Conservation (phyloP, 805 yeast species). For the Candida caryicola region DNA sequence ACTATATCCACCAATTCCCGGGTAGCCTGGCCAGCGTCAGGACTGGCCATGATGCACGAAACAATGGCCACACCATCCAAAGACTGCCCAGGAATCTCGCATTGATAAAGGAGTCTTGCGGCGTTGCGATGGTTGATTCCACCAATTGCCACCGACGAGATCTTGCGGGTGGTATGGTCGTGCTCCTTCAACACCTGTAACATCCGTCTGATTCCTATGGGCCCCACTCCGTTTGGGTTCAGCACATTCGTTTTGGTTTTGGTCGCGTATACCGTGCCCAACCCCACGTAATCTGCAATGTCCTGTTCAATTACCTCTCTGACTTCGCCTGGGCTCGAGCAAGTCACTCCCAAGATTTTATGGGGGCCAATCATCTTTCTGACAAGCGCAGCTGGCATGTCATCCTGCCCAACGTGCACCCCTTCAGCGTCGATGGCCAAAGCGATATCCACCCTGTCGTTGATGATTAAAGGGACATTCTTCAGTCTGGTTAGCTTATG, state of each 20-base stretch:
- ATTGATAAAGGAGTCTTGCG: slow-evolving; percentile 52
- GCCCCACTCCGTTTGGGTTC: slow-evolving; percentile 57
- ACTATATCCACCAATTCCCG: slow-evolving; percentile 28
- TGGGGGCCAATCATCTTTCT: slow-evolving; percentile 66
- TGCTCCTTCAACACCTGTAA: slow-evolving; percentile 41
- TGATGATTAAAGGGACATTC: slow-evolving; percentile 75
- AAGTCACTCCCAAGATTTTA: slow-evolving; percentile 78
- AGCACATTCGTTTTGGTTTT: slow-evolving; percentile 57
- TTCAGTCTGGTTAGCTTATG: slow-evolving; percentile 58
- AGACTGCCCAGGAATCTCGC: slow-evolving; percentile 42
- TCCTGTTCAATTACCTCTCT: slow-evolving; percentile 45
- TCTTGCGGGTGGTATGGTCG: slow-evolving; percentile 27
- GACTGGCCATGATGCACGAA: slow-evolving; percentile 73
- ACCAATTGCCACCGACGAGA: slow-evolving; percentile 75
- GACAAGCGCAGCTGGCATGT: slow-evolving; percentile 62
- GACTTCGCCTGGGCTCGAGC: slow-evolving; percentile 58
- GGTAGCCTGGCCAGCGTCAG: slow-evolving; percentile 54
- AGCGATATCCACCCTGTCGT: slow-evolving; percentile 87
- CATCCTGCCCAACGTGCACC: slow-evolving; percentile 90
- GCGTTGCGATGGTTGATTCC: slow-evolving; percentile 69
- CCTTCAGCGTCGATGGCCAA: slow-evolving; percentile 88
- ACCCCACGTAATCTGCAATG: slow-evolving; percentile 76
- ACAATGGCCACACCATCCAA: slow-evolving; percentile 89
- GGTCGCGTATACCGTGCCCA: slow-evolving; percentile 78
- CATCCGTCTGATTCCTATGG: slow-evolving; percentile 58